These are phyloP conservation scores for Coniophora puteana DNA, from an alignment of 1,284 basidiomycete genomes.

Conservation along the genomic window DNA sequence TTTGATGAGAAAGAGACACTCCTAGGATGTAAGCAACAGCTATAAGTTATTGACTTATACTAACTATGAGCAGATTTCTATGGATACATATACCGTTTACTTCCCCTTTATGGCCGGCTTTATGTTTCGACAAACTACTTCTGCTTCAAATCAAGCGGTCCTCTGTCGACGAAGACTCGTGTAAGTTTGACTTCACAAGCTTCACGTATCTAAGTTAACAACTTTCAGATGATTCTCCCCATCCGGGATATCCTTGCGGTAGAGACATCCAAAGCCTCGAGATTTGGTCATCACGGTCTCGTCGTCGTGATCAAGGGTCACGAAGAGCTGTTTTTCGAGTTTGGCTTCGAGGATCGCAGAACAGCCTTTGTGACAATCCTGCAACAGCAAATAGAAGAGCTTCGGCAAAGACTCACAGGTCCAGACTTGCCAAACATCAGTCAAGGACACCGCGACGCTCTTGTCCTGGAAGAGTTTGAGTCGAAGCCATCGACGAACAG, in stretches of 20 bases:
- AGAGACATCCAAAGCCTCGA: constrained; percentile 84
- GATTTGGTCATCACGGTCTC: constrained; percentile 86
- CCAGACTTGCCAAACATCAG: constrained; percentile 40
- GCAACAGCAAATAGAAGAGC: constrained; percentile 76
- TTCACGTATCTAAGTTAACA: constrained; percentile 6
- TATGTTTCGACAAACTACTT: constrained; percentile 87
- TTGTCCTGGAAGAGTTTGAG: constrained; percentile 74
- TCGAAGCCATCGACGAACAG: constrained; percentile 36
- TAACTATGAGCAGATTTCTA: constrained; percentile 65
- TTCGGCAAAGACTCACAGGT: constrained; percentile 44
- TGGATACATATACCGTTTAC: constrained; percentile 81
- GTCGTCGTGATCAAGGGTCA: constrained; percentile 91
- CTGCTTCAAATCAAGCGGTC: constrained; percentile 84
- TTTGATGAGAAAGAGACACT: constrained; percentile 85
- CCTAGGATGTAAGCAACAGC: constrained; percentile 68
- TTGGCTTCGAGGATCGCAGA: constrained; percentile 74
- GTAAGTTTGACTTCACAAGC: constrained; percentile 37
- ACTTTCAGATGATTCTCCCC: constrained; percentile 85
- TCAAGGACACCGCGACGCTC: constrained; percentile 56
- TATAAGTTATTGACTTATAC: constrained; percentile 11
- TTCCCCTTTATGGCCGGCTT: constrained; percentile 83
- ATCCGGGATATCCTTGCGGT: constrained; percentile 83
- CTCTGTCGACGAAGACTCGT: constrained; percentile 72
- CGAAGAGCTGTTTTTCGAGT: constrained; percentile 97
- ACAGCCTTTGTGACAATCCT: constrained; percentile 73